phyloP scores from a whole-genome alignment of 805 yeast species.

The Myxozyma geophila region DNA sequence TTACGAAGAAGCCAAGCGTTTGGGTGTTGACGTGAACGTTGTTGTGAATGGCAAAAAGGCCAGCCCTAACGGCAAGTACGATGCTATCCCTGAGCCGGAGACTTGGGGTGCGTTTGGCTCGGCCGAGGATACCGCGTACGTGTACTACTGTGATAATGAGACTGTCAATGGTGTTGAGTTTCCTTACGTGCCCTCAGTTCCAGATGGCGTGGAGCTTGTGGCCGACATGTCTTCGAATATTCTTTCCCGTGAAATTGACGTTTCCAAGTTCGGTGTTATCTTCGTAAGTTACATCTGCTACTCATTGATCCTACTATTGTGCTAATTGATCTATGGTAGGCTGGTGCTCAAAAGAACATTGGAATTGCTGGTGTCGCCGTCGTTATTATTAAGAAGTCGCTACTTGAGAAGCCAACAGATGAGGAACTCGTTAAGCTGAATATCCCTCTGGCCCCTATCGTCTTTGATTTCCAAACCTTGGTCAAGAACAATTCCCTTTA shows the following conservation, averaged over 20 bases:
- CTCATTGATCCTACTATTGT: background rate
- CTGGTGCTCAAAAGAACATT: constrained; percentile 98
- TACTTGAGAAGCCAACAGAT: constrained; percentile 65
- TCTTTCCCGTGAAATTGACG: constrained; percentile 78
- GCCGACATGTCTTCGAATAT: constrained; percentile 96
- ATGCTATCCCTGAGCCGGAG: constrained; percentile 63
- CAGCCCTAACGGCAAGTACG: constrained; percentile 58
- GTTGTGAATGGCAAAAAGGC: constrained; percentile 66
- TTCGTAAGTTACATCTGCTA: constrained; percentile 48
- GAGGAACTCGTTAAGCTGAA: constrained; percentile 61
- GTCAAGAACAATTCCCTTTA: constrained; percentile 90
- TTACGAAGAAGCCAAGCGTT: constrained; percentile 79
- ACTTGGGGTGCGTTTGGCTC: constrained; percentile 59
- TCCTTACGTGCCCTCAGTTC: constrained; percentile 58
- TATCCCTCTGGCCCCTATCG: constrained; percentile 86
- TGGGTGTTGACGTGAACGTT: constrained; percentile 74
- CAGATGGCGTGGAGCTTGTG: constrained; percentile 75
- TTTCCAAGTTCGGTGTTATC: constrained; percentile 81
- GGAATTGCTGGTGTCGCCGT: constrained; percentile 95
- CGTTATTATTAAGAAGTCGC: constrained; percentile 82
- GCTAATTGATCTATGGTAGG: constrained; percentile 44
- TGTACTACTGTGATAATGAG: constrained; percentile 94
- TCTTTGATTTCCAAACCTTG: constrained; percentile 83
- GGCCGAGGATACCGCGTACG: constrained; percentile 73
- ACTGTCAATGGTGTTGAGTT: constrained; percentile 96